Evolutionary conservation across 371 early-diverging fungal genomes (phyloP).

Genomic region (Mucor plumbeus): DNA sequence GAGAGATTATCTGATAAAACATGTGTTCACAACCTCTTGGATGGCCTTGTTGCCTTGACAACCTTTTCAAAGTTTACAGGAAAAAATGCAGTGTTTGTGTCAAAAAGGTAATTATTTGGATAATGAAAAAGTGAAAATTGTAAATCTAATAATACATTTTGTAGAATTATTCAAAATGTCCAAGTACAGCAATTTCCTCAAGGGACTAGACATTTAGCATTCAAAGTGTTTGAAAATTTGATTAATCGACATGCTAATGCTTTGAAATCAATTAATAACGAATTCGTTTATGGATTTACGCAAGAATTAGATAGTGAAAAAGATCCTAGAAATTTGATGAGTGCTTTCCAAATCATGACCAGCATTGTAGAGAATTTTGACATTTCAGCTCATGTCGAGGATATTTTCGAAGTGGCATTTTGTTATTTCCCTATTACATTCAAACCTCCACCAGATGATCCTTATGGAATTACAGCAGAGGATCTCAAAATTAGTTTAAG

Average conservation of each 20-base stretch:
- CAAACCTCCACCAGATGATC: conserved; percentile 92
- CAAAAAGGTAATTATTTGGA: conserved; percentile 52
- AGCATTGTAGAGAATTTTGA: conserved; percentile 74
- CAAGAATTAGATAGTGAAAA: conserved; percentile 96
- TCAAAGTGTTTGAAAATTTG: conserved; percentile 49
- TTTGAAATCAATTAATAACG: conserved; percentile 54
- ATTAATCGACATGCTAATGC: conserved; percentile 44
- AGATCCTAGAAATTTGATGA: conserved; percentile 93
- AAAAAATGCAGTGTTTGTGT: conserved; percentile 59
- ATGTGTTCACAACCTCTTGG: conserved; percentile 71
- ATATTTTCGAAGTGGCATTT: conserved; percentile 93
- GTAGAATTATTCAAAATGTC: conserved; percentile 58
- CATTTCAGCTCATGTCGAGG: conserved; percentile 79
- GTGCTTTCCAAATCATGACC: conserved; percentile 80
- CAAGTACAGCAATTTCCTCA: conserved; percentile 71
- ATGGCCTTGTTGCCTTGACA: conserved; percentile 69
- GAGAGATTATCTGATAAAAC: conserved; percentile 76
- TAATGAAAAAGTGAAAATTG: neutral
- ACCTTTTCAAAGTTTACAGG: conserved; percentile 63
- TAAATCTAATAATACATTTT: neutral
- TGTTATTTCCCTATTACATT: conserved; percentile 99
- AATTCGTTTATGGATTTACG: conserved; percentile 87
- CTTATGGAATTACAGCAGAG: conserved; percentile 90
- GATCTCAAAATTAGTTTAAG: conserved; percentile 82
- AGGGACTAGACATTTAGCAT: conserved; percentile 52